Evolutionary conservation across 2,329 filamentous ascomycete genomes (phyloP).

Genomic region (Penicillium sp.): DNA sequence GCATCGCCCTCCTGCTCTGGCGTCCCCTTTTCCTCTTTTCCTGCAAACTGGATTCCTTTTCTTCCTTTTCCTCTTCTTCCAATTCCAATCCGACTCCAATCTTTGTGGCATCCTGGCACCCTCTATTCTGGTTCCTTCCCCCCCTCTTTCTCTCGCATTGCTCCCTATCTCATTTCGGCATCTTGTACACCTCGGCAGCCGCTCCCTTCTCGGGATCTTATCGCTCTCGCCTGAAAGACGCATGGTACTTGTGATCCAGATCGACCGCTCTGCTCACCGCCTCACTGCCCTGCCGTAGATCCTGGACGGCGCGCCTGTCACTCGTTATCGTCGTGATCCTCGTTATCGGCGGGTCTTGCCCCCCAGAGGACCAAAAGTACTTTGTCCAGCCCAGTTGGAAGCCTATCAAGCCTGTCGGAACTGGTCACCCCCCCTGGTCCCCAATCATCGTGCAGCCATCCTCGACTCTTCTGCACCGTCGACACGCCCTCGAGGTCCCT

Average conservation of each 20-base stretch:
- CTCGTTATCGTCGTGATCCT: constrained; percentile 25
- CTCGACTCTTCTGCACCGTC: not conserved
- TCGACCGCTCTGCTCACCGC: constrained; percentile 31
- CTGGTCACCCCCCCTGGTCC: constrained; percentile 18
- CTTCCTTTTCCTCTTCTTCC: not conserved
- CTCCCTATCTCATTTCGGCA: no score
- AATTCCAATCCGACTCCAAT: not conserved
- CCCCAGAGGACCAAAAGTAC: constrained; percentile 2
- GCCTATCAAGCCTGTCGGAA: constrained; percentile 2
- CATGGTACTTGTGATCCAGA: constrained; percentile 9
- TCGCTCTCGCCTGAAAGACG: not conserved
- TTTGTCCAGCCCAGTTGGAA: no score
- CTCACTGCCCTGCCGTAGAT: constrained; percentile 13
- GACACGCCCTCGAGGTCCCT: constrained; percentile 11
- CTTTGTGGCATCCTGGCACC: not conserved
- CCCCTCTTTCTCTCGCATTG: no score
- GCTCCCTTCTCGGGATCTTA: no score
- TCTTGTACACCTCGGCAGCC: no score
- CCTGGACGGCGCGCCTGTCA: constrained; percentile 17
- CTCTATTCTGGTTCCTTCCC: not conserved
- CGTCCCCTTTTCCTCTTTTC: not conserved
- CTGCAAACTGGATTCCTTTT: not conserved
- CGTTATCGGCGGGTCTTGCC: no score
- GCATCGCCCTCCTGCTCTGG: constrained; percentile 7
- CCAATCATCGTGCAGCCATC: constrained; percentile 6